Conservation (phyloP, 768 basidiomycete genomes). For the Naganishia vishniacii region DNA sequence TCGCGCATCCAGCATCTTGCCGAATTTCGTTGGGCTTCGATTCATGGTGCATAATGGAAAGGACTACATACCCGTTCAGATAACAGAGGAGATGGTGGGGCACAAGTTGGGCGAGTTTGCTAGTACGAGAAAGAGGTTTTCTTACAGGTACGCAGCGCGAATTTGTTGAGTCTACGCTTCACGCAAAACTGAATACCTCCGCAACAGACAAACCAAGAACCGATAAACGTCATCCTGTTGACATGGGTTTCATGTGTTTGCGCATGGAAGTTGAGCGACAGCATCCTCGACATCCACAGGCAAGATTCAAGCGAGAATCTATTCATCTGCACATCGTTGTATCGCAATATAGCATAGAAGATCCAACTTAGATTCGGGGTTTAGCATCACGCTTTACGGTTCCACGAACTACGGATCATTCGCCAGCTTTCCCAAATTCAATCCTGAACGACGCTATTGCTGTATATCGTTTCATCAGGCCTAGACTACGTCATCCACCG, state of each 20-base stretch:
- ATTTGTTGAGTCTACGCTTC: neutral
- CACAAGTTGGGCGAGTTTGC: slow-evolving; percentile 96
- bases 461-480: neutral
- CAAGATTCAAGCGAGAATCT: neutral
- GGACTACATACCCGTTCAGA: slow-evolving; percentile 72
- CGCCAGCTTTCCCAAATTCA: too few species aligned
- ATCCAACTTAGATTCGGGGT: too few species aligned
- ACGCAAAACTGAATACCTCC: neutral
- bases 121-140: slow-evolving; percentile 79
- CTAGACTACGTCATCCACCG: slow-evolving; percentile 61
- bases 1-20: slow-evolving; percentile 83
- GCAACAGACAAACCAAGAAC: slow-evolving; percentile 28
- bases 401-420: too few species aligned
- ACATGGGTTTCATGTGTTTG: neutral
- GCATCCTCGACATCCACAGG: neutral
- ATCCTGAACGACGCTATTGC: too few species aligned
- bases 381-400: too few species aligned
- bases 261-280: neutral
- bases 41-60: slow-evolving; percentile 95
- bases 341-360: slow-evolving; percentile 18
- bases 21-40: slow-evolving; percentile 85
- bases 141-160: slow-evolving; percentile 63
- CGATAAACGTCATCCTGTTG: slow-evolving; percentile 9
- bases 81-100: slow-evolving; percentile 97
- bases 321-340: slow-evolving; percentile 14